A percentile compares a stretch with the other conserved stretches of the same genome.
Conservation (phyloP, 306 rosid genomes). For the Vigna mungo region DNA sequence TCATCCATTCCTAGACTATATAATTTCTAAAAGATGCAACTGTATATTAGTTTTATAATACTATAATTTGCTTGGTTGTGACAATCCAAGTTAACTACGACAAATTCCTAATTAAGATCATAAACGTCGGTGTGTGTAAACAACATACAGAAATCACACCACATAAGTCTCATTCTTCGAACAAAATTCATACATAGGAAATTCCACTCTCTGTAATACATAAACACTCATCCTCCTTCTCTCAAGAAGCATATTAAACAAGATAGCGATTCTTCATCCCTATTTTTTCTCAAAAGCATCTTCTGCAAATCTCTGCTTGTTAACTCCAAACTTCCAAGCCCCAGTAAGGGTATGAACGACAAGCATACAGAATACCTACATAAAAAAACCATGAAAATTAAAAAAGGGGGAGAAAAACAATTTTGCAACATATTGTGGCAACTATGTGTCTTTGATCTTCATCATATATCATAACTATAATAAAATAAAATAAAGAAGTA, state of each 20-base stretch:
- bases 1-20: constrained; percentile 73
- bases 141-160: constrained; percentile 28
- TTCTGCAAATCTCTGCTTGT: constrained; percentile 12
- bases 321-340: constrained; percentile 23
- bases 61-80: constrained; percentile 35
- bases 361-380: constrained; percentile 48
- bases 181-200: constrained; percentile 9
- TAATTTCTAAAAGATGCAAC: constrained; percentile 21
- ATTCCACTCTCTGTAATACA: constrained; percentile 39
- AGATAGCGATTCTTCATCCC: constrained; percentile 32
- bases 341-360: not conserved
- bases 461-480: not conserved
- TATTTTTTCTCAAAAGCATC: constrained; percentile 30
- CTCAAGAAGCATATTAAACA: constrained; percentile 29
- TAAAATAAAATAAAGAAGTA: not conserved
- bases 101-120: constrained; percentile 32
- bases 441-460: constrained; percentile 19
- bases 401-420: not conserved
- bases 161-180: constrained; percentile 20
- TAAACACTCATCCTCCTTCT: constrained; percentile 40
- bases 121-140: constrained; percentile 11
- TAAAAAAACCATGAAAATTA: constrained; percentile 16
- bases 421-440: not conserved
- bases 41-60: constrained; percentile 19
- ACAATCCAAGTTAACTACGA: constrained; percentile 31